Conservation (phyloP, 495 filamentous ascomycete genomes). For the Evansstolkia leycettana region DNA sequence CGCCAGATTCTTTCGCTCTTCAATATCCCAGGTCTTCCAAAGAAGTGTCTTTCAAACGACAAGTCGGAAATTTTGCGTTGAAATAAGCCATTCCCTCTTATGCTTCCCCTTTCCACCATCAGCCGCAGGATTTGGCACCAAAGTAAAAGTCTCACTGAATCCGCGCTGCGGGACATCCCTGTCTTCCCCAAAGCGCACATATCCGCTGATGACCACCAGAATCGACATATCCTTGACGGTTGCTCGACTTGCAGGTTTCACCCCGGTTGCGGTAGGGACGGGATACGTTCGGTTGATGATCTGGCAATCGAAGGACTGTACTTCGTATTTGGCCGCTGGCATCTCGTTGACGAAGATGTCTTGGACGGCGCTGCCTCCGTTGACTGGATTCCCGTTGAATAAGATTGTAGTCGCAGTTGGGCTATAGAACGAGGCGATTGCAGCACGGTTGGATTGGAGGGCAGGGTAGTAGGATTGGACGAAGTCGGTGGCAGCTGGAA, state of each 20-base stretch:
- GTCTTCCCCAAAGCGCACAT: slow-evolving; percentile 46
- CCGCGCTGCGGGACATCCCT: slow-evolving; percentile 42
- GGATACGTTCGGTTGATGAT: slow-evolving; percentile 57
- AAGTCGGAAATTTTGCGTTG: slow-evolving; percentile 60
- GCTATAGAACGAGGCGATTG: slow-evolving; percentile 47
- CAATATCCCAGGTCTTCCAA: too few relatives aligned
- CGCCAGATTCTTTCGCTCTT: too few relatives aligned
- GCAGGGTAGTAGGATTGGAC: slow-evolving; percentile 41
- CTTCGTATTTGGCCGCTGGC: slow-evolving; percentile 47
- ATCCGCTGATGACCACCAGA: slow-evolving; percentile 53
- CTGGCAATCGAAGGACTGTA: slow-evolving; percentile 59
- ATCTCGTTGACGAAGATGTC: slow-evolving; percentile 49
- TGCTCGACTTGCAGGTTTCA: slow-evolving; percentile 21
- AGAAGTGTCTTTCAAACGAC: slow-evolving; percentile 36
- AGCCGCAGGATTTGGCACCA: slow-evolving; percentile 62
- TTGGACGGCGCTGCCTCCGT: slow-evolving; percentile 43
- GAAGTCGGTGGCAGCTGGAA: slow-evolving; percentile 37
- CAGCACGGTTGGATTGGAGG: slow-evolving; percentile 38
- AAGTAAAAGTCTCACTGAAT: slow-evolving; percentile 64
- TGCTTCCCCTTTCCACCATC: slow-evolving; percentile 31
- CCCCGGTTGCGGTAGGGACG: slow-evolving; percentile 20
- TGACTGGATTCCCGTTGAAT: slow-evolving; percentile 53
- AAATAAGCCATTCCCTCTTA: slow-evolving; percentile 49
- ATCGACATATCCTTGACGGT: slow-evolving; percentile 53
- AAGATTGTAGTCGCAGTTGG: slow-evolving; percentile 40